These are phyloP conservation scores for Fusarium guadeloupense DNA, from an alignment of 2,329 filamentous ascomycete genomes.

Conservation along the genomic window DNA sequence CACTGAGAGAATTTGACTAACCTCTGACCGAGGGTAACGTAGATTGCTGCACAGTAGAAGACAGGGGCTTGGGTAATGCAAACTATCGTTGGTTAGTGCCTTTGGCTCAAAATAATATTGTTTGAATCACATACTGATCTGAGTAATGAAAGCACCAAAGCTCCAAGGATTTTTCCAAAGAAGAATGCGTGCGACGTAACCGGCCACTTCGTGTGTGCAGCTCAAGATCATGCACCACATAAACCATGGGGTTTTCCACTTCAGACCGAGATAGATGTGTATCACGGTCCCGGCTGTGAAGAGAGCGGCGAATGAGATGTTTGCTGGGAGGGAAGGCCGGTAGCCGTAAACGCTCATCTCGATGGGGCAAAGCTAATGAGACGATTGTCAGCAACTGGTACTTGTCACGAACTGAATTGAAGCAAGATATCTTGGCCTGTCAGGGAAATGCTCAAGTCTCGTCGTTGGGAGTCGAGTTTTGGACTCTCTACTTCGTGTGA, in stretches of 20 bases:
- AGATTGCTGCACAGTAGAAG: conserved; percentile 50
- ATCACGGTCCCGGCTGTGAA: conserved; percentile 55
- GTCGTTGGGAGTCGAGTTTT: not conserved
- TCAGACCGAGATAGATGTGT: conserved; percentile 51
- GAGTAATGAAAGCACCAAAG: conserved; percentile 66
- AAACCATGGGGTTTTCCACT: conserved; percentile 53
- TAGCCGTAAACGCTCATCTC: conserved; percentile 55
- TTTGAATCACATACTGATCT: conserved; percentile 53
- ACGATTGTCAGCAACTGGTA: not conserved
- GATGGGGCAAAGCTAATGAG: conserved; percentile 35
- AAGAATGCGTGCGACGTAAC: conserved; percentile 66
- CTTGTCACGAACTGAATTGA: not conserved
- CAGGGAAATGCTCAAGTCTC: not conserved
- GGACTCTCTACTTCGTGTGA: too few relatives aligned
- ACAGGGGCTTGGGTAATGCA: conserved; percentile 56
- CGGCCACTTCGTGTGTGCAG: conserved; percentile 63
- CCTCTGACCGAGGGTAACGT: conserved; percentile 36
- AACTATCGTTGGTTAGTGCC: not conserved
- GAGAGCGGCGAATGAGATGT: conserved; percentile 50
- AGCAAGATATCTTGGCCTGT: not conserved
- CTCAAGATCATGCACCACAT: conserved; percentile 60
- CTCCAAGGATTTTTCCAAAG: conserved; percentile 63
- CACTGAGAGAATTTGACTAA: not conserved
- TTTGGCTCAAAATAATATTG: fast-evolving
- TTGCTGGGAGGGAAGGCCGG: conserved; percentile 52